Conservation (phyloP, 2,329 filamentous ascomycete genomes). For the Colletotrichum sp. region DNA sequence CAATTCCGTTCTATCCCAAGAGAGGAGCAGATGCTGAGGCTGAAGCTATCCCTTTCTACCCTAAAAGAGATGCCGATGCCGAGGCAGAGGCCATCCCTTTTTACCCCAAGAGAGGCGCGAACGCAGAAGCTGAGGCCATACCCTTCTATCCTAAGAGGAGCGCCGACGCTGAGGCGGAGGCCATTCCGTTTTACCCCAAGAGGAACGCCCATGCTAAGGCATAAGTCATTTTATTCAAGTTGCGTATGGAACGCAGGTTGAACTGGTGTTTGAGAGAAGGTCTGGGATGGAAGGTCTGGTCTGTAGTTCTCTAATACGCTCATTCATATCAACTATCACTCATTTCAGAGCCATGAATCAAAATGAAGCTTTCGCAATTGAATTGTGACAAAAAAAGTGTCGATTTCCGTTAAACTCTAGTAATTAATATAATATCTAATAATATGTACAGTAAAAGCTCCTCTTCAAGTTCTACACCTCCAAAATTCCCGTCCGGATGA, state of each 20-base stretch:
- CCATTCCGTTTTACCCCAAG: not conserved
- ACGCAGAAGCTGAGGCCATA: not conserved
- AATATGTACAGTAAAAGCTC: too few relatives aligned
- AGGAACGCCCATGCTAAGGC: not conserved
- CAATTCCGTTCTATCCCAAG: not conserved
- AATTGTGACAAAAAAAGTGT: not conserved
- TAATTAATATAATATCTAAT: fast-evolving
- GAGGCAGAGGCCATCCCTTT: not conserved
- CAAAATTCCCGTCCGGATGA: too few relatives aligned
- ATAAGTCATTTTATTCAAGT: not conserved
- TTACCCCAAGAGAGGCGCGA: not conserved
- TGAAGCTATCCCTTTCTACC: not conserved
- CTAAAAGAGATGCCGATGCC: not conserved
- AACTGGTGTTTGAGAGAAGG: too few relatives aligned
- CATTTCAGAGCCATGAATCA: not conserved
- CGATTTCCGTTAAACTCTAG: too few relatives aligned
- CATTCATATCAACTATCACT: not conserved
- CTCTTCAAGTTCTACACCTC: too few relatives aligned
- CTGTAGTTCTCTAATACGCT: not conserved
- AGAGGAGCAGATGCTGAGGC: not conserved
- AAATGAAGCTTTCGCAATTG: not conserved
- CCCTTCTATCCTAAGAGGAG: not conserved
- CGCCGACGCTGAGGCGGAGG: not conserved
- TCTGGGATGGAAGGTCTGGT: too few relatives aligned
- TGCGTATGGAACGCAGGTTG: too few relatives aligned